Percentiles rank a stretch among this genome's conserved stretches.
phyloP scores from a whole-genome alignment of 768 basidiomycete genomes.

The Trametes meyenii region DNA sequence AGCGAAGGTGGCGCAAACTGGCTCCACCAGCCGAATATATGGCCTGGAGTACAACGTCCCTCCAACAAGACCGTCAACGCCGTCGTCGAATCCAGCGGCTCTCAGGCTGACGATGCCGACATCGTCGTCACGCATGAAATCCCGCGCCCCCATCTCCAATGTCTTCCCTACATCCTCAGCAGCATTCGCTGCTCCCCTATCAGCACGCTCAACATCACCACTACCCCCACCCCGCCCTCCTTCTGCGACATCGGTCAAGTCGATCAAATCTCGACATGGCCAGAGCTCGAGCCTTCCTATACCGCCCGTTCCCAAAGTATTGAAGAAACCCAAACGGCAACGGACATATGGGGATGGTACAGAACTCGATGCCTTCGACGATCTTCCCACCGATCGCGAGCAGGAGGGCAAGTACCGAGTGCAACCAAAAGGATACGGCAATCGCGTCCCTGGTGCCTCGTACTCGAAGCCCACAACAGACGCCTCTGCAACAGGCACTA shows the following conservation, averaged over 20 bases:
- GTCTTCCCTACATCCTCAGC: conserved; percentile 59
- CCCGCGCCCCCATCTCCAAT: conserved; percentile 73
- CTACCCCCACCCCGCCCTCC: conserved; percentile 51
- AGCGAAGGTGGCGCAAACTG: conserved; percentile 62
- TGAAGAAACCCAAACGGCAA: conserved; percentile 77
- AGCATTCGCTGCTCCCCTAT: conserved; percentile 35
- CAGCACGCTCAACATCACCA: conserved; percentile 58
- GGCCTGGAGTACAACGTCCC: conserved; percentile 66
- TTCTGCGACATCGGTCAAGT: conserved; percentile 36
- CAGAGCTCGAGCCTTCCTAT: conserved; percentile 43
- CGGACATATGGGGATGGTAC: conserved; percentile 85
- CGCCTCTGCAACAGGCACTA: conserved; percentile 54
- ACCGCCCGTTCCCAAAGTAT: conserved; percentile 59
- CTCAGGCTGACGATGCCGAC: conserved; percentile 89
- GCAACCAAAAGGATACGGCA: conserved; percentile 68
- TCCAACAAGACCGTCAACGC: conserved; percentile 79
- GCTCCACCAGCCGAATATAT: conserved; percentile 61
- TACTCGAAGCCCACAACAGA: conserved; percentile 42
- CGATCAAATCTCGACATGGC: conserved; percentile 34
- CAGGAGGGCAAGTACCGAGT: conserved; percentile 77
- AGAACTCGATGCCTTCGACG: conserved; percentile 86
- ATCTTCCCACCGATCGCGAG: conserved; percentile 84
- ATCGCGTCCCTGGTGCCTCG: conserved; percentile 60
- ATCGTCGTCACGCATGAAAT: conserved; percentile 67
- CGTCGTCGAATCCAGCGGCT: conserved; percentile 75